Conservation (phyloP, 2,329 filamentous ascomycete species). For the Bipolaris gigantea region DNA sequence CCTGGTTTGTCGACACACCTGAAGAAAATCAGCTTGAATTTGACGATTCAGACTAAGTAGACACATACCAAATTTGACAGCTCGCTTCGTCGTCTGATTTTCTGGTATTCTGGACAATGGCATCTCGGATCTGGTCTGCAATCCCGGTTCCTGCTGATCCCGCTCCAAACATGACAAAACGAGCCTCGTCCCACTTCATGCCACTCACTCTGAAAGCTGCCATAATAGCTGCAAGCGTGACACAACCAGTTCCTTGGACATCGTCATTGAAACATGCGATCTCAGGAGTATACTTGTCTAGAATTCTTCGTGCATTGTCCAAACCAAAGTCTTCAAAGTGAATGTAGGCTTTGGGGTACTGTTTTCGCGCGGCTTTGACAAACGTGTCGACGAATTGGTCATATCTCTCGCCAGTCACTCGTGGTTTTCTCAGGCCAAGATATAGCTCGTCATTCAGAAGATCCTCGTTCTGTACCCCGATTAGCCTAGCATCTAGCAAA, state of each 20-base stretch:
- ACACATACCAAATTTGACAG: conserved; percentile 71
- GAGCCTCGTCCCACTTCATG: conserved; percentile 66
- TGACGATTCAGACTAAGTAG: too few species aligned
- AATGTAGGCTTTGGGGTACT: conserved; percentile 79
- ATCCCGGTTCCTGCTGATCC: conserved; percentile 84
- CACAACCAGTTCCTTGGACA: conserved; percentile 85
- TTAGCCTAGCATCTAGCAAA: conserved; percentile 7
- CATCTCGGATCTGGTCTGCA: conserved; percentile 79
- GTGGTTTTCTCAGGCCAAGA: conserved; percentile 68
- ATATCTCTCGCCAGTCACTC: conserved; percentile 71
- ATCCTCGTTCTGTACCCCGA: conserved; percentile 60
- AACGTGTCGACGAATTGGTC: conserved; percentile 77
- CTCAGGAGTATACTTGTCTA: conserved; percentile 72
- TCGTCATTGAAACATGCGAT: conserved; percentile 91
- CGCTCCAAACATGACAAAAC: conserved; percentile 76
- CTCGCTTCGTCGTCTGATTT: conserved; percentile 73
- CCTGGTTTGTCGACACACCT: conserved; percentile 84
- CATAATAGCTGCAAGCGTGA: conserved; percentile 81
- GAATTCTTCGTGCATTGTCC: conserved; percentile 71
- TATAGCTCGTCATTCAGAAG: conserved; percentile 78
- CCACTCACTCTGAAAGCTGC: conserved; percentile 71
- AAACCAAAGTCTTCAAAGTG: conserved; percentile 91
- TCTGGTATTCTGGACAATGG: conserved; percentile 68
- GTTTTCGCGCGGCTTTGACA: conserved; percentile 65
- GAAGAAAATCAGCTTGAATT: conserved; percentile 11